Conservation (phyloP, 2,329 filamentous ascomycete species). For the Fusarium sp. region DNA sequence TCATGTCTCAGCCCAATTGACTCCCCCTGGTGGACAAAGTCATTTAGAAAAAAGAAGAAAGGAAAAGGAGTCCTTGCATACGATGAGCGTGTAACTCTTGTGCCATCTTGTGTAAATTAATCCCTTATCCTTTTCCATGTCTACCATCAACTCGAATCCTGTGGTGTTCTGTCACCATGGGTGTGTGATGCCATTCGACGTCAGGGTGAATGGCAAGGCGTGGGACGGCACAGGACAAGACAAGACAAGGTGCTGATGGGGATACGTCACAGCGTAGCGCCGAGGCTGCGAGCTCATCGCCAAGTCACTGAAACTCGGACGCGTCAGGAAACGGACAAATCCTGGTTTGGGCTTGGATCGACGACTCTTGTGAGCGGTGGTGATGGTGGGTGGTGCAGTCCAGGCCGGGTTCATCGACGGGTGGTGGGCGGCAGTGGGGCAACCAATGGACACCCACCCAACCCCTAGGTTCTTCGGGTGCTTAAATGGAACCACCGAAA, state of each 20-base stretch:
- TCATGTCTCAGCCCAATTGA: conserved; percentile 47
- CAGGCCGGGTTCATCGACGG: conserved; percentile 8
- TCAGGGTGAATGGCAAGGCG: conserved; percentile 21
- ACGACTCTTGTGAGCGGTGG: conserved; percentile 10
- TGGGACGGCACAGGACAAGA: conserved; percentile 23
- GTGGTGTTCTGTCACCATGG: background rate
- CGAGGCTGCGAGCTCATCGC: conserved; percentile 29
- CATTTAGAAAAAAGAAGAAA: conserved; percentile 6
- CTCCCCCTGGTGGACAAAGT: background rate
- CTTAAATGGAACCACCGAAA: conserved; percentile 21
- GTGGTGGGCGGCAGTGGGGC: background rate
- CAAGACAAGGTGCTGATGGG: conserved; percentile 25
- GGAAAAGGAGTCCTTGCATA: background rate
- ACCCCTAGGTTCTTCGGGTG: conserved; percentile 10
- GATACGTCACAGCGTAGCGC: conserved; percentile 40
- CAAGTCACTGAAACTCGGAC: conserved; percentile 41
- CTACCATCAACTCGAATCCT: background rate
- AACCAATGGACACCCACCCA: background rate
- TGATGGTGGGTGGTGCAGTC: background rate
- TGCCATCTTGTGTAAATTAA: background rate
- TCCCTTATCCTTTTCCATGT: background rate
- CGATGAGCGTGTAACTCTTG: background rate
- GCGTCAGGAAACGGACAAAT: conserved; percentile 25
- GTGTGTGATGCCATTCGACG: conserved; percentile 22
- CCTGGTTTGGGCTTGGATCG: conserved; percentile 38